phyloP scores from a whole-genome alignment of 257 asterid genomes.

The Coffea canephora region DNA sequence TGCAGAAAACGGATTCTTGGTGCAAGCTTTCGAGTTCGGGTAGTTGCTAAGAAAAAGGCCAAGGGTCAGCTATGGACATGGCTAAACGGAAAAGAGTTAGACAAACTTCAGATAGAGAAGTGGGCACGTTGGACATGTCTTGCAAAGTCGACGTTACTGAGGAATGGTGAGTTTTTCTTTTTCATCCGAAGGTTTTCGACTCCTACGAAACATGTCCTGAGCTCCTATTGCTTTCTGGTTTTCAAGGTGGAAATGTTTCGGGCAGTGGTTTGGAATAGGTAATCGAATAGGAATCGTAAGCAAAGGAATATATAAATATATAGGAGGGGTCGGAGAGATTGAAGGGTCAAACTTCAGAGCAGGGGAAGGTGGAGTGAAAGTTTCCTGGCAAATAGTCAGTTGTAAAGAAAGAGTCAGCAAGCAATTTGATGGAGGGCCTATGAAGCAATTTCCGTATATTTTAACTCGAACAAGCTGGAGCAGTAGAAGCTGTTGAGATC shows the following conservation, averaged over 20 bases:
- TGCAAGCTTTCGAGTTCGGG: neutral
- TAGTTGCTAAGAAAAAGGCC: conserved; percentile 58
- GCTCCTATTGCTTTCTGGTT: conserved; percentile 3
- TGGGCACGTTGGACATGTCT: conserved; percentile 52
- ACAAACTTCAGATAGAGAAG: conserved; percentile 52
- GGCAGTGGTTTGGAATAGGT: neutral
- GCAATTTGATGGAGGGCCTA: neutral
- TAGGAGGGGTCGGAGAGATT: conserved; percentile 7
- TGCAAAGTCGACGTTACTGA: too few relatives aligned
- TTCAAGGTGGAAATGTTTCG: neutral
- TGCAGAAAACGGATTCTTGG: neutral
- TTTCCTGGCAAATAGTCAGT: neutral
- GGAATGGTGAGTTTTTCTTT: conserved; percentile 23
- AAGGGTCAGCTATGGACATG: conserved; percentile 73
- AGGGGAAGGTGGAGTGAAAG: conserved; percentile 10
- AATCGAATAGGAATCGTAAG: neutral
- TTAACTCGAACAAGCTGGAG: too few relatives aligned
- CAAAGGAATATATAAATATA: neutral
- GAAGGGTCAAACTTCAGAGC: neutral
- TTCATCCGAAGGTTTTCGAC: conserved; percentile 26
- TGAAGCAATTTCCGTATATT: too few relatives aligned
- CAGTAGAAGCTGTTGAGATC: neutral
- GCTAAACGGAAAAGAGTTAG: conserved; percentile 56
- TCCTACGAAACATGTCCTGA: too few relatives aligned
- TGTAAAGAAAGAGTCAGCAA: neutral